A percentile compares a stretch with the other conserved stretches of the same genome.
phyloP scores from a whole-genome alignment of 2,329 filamentous ascomycete genomes.

The Epichloe gansuensis region DNA sequence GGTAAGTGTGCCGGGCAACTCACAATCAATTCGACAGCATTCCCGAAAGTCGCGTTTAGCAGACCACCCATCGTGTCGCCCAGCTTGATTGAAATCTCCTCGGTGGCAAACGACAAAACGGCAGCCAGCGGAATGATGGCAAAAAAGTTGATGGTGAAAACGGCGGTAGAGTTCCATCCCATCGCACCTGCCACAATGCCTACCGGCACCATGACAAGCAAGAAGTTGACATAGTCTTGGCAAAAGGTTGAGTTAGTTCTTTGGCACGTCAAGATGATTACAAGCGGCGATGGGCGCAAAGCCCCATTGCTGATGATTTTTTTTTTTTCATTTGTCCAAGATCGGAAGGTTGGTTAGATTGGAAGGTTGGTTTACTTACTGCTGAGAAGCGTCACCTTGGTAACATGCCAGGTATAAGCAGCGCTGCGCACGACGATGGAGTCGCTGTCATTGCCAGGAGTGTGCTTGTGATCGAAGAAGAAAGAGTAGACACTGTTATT shows the following conservation, averaged over 20 bases:
- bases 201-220: constrained; percentile 60
- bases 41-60: constrained; percentile 67
- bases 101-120: constrained; percentile 63
- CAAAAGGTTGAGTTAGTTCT: neutral
- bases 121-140: constrained; percentile 67
- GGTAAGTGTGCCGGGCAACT: constrained; percentile 12
- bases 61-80: constrained; percentile 63
- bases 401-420: constrained; percentile 40
- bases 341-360: no score
- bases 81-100: constrained; percentile 59
- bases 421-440: constrained; percentile 32
- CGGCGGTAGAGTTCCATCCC: constrained; percentile 50
- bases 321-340: neutral
- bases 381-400: constrained; percentile 44
- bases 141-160: constrained; percentile 69
- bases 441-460: constrained; percentile 38
- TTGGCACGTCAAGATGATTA: neutral
- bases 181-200: constrained; percentile 54
- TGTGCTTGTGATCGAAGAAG: constrained; percentile 36
- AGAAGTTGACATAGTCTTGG: constrained; percentile 50
- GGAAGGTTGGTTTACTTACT: constrained; percentile 29
- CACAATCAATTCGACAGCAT: constrained; percentile 69
- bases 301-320: neutral
- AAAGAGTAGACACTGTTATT: constrained; percentile 22
- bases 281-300: neutral